phyloP scores from a whole-genome alignment of 768 basidiomycete genomes.

The Tricholoma sp. region DNA sequence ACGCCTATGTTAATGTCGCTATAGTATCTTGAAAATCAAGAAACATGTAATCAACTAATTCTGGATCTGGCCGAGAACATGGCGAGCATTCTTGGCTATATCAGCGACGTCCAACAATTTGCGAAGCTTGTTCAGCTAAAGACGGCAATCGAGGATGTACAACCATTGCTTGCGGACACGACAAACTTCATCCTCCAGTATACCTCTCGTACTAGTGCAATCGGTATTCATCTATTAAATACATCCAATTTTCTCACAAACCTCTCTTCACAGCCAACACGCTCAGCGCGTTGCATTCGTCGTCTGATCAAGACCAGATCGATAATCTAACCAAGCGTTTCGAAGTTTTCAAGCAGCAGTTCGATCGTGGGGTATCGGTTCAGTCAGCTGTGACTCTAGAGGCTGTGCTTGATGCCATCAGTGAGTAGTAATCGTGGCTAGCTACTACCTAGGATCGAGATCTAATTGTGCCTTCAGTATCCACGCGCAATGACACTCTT shows the following conservation, averaged over 20 bases:
- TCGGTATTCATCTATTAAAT: not conserved
- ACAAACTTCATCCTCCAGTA: slow-evolving; percentile 18
- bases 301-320: slow-evolving; percentile 11
- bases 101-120: too few species aligned
- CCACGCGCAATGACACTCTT: slow-evolving; percentile 7
- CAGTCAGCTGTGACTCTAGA: slow-evolving; percentile 15
- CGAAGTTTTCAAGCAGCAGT: too few species aligned
- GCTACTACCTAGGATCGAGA: not conserved
- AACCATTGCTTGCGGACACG: slow-evolving; percentile 18
- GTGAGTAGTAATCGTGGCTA: slow-evolving; percentile 2
- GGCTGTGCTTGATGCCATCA: slow-evolving; percentile 7
- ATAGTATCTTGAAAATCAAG: slow-evolving; percentile 7
- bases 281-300: not conserved
- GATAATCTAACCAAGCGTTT: slow-evolving; percentile 11
- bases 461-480: not conserved
- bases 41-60: slow-evolving; percentile 10
- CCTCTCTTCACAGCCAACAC: not conserved
- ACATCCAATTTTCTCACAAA: not conserved
- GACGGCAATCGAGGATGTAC: slow-evolving; percentile 18
- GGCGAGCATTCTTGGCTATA: slow-evolving; percentile 17
- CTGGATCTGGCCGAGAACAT: slow-evolving; percentile 16
- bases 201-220: not conserved
- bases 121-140: too few species aligned
- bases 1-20: not conserved
- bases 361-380: slow-evolving; percentile 19